phyloP scores from a whole-genome alignment of 1,139 yeast species.

The Lodderomyces oxycetoniae region DNA sequence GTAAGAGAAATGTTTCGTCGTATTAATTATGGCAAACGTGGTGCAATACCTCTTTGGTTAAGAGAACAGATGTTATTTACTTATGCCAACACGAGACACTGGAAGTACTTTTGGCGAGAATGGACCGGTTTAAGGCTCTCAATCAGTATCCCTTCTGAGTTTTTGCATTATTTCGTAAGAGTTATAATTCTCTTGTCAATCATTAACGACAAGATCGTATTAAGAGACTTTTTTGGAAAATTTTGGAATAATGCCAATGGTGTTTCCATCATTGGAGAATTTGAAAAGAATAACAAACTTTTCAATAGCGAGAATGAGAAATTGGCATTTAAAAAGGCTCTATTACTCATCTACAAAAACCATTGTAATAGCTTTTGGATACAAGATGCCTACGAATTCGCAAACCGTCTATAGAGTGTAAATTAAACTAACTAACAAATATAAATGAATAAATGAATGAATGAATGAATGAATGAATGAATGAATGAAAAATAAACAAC shows the following conservation, averaged over 20 bases:
- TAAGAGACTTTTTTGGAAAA: slow-evolving; percentile 26
- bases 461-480: too few relatives aligned
- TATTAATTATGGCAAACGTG: slow-evolving; percentile 8
- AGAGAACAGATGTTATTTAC: slow-evolving; percentile 34
- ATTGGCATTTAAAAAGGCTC: slow-evolving; percentile 20
- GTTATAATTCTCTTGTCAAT: slow-evolving; percentile 19
- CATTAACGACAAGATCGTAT: slow-evolving; percentile 20
- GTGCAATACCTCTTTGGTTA: slow-evolving; percentile 16
- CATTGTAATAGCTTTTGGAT: slow-evolving; percentile 10
- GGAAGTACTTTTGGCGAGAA: slow-evolving; percentile 39
- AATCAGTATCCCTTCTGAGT: slow-evolving; percentile 4
- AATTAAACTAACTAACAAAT: too few relatives aligned
- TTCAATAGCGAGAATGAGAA: slow-evolving; percentile 22
- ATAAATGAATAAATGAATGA: neutral
- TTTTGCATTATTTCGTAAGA: neutral
- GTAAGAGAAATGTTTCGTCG: slow-evolving; percentile 23
- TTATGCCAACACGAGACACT: slow-evolving; percentile 35
- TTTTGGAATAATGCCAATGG: slow-evolving; percentile 25
- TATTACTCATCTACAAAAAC: slow-evolving; percentile 16
- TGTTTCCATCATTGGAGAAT: slow-evolving; percentile 23
- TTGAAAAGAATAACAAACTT: slow-evolving; percentile 13
- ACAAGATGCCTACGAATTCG: slow-evolving; percentile 13
- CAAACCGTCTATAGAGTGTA: slow-evolving; percentile 1
- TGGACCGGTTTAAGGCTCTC: slow-evolving; percentile 25
- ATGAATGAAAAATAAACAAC: too few relatives aligned